These are phyloP conservation scores for Bassia scoparia DNA, from an alignment of 148 eudicot species.

Conservation along the genomic window DNA sequence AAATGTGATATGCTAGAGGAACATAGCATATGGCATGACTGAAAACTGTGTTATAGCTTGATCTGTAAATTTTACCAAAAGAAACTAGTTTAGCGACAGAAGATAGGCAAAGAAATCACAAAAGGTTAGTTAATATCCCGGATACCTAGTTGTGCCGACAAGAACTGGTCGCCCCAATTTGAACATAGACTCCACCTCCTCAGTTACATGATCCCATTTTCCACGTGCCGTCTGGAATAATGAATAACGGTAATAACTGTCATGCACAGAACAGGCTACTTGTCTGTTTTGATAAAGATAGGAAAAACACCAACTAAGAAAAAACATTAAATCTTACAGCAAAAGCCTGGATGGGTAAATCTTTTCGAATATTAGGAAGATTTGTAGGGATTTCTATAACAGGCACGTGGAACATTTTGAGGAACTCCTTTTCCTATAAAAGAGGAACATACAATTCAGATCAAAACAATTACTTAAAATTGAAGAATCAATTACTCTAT, in stretches of 20 bases:
- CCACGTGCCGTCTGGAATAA: slow-evolving; percentile 74
- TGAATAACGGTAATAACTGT: slow-evolving; percentile 16
- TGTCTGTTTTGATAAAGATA: not conserved
- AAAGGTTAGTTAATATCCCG: not conserved
- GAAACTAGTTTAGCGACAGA: not conserved
- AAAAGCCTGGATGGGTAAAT: slow-evolving; percentile 89
- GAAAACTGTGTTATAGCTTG: not conserved
- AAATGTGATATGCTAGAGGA: not conserved
- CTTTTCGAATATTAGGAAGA: slow-evolving; percentile 84
- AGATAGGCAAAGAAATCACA: not conserved
- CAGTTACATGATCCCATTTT: slow-evolving; percentile 76
- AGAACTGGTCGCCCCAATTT: slow-evolving; percentile 84
- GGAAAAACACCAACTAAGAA: slow-evolving; percentile 4
- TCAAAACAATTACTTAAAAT: not conserved
- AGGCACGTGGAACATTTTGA: slow-evolving; percentile 91
- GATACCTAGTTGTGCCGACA: slow-evolving; percentile 92
- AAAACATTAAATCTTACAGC: slow-evolving; percentile 45
- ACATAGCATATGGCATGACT: not conserved
- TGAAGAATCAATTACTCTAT: not conserved
- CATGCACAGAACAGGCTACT: slow-evolving; percentile 13
- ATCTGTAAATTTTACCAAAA: not conserved
- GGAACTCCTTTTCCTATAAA: slow-evolving; percentile 89
- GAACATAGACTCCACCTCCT: slow-evolving; percentile 84
- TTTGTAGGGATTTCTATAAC: slow-evolving; percentile 97
- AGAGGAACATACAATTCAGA: slow-evolving; percentile 16